phyloP scores from a whole-genome alignment of 176 grass and related monocot genomes.

The Raddia guianensis region DNA sequence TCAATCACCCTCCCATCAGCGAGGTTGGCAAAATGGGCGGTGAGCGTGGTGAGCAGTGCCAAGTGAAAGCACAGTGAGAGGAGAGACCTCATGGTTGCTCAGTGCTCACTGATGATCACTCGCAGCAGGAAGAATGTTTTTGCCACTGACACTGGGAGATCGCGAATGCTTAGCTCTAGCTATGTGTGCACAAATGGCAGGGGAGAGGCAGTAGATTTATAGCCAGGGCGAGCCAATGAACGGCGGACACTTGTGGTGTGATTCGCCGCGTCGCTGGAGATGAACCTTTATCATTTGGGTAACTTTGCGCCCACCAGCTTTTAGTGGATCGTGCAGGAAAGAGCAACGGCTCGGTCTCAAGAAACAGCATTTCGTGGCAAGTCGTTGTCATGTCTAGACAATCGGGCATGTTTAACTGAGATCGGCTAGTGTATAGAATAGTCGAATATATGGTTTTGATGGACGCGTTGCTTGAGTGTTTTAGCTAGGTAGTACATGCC shows the following conservation, averaged over 20 bases:
- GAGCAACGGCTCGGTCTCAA: not conserved
- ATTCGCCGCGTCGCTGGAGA: not conserved
- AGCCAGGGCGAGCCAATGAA: not conserved
- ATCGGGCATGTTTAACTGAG: no score
- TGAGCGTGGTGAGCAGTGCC: constrained; percentile 9
- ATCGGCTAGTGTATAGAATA: no score
- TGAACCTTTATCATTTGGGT: not conserved
- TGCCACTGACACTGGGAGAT: not conserved
- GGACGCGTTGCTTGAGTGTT: no score
- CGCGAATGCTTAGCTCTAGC: no score
- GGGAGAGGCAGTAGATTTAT: constrained; percentile 7
- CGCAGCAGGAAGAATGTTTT: no score
- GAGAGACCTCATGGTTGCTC: constrained; percentile 17
- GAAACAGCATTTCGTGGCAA: not conserved
- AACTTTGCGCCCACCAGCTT: not conserved
- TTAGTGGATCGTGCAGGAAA: not conserved
- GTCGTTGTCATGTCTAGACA: not conserved
- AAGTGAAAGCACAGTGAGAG: constrained; percentile 7
- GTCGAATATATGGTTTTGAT: no score
- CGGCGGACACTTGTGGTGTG: not conserved
- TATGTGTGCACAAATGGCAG: not conserved
- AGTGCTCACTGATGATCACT: not conserved
- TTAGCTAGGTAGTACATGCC: no score
- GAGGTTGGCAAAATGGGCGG: not conserved
- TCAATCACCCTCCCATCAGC: constrained; percentile 15